These are phyloP conservation scores for Coemansia sp. DNA, from an alignment of 192 early-diverging fungal genomes.

Conservation along the genomic window DNA sequence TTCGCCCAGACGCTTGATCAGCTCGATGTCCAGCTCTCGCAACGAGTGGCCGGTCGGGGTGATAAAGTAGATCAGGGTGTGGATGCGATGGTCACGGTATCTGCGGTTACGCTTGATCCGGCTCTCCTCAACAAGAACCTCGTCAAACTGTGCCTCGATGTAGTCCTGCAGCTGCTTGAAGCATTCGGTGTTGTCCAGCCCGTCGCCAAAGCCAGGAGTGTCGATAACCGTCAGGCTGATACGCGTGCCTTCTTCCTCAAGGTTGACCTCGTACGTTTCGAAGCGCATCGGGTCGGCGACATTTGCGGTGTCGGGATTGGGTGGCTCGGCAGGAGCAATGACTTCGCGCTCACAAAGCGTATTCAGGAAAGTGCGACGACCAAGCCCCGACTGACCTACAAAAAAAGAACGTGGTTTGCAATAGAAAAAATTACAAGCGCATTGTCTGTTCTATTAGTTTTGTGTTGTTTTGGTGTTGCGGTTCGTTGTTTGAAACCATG, in stretches of 20 bases:
- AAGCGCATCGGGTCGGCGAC: constrained; percentile 88
- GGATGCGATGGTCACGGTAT: constrained; percentile 95
- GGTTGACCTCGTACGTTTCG: constrained; percentile 83
- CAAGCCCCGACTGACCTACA: constrained; percentile 71
- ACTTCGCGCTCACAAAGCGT: constrained; percentile 88
- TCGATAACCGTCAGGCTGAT: constrained; percentile 95
- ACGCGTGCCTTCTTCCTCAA: constrained; percentile 96
- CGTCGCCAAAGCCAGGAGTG: constrained; percentile 98
- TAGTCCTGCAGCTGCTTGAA: constrained; percentile 92
- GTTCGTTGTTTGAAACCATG: neutral
- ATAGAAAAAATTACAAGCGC: neutral
- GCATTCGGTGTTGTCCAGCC: constrained; percentile 90
- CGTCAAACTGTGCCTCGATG: constrained; percentile 94
- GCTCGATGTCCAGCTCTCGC: constrained; percentile 91
- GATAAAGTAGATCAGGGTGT: constrained; percentile 97
- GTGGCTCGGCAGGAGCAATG: constrained; percentile 72
- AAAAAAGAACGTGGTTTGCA: neutral
- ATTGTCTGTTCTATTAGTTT: neutral
- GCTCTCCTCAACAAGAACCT: constrained; percentile 88
- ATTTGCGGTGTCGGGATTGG: constrained; percentile 73
- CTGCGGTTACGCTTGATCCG: constrained; percentile 80
- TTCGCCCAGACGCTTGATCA: constrained; percentile 87
- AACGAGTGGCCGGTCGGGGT: constrained; percentile 94
- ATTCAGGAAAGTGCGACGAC: constrained; percentile 98
- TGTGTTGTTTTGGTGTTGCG: neutral